These are phyloP conservation scores for Candida oleophila DNA, from an alignment of 805 yeast genomes.

Conservation along the genomic window DNA sequence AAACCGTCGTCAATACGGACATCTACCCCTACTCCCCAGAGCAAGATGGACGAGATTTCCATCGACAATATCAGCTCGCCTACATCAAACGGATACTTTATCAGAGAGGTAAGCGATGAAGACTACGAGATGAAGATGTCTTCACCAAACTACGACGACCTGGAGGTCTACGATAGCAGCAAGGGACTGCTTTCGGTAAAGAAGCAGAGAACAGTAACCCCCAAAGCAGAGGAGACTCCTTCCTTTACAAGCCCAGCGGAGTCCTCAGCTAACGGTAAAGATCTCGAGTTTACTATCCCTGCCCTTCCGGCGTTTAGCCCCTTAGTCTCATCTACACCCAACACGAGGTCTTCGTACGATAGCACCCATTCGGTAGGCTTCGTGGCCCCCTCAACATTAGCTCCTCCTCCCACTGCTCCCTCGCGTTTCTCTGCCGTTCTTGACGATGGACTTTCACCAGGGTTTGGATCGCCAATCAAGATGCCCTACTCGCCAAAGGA, in stretches of 20 bases:
- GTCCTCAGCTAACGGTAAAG: no score
- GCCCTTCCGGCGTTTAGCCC: neutral
- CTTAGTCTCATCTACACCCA: neutral
- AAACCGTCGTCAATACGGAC: neutral
- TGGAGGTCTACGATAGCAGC: neutral
- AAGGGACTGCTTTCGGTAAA: neutral
- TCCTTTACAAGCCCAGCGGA: no score
- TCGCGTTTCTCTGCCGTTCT: neutral
- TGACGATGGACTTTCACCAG: constrained; percentile 4
- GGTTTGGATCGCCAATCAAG: constrained; percentile 35
- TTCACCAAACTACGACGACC: constrained; percentile 1
- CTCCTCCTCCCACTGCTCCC: constrained; percentile 4
- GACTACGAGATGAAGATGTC: neutral
- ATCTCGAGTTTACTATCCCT: no score
- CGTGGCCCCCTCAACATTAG: neutral
- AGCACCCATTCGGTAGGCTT: neutral
- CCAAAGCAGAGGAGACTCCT: neutral
- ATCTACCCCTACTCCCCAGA: neutral
- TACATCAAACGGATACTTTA: constrained; percentile 1
- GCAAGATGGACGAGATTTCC: neutral
- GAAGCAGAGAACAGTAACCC: neutral
- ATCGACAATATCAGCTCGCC: neutral
- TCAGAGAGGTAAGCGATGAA: constrained; percentile 2
- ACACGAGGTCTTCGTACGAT: neutral
- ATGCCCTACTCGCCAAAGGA: constrained; percentile 12